Base-by-base conservation (phyloP, 306 rosid species). In the Vigna nakashimae region DNA sequence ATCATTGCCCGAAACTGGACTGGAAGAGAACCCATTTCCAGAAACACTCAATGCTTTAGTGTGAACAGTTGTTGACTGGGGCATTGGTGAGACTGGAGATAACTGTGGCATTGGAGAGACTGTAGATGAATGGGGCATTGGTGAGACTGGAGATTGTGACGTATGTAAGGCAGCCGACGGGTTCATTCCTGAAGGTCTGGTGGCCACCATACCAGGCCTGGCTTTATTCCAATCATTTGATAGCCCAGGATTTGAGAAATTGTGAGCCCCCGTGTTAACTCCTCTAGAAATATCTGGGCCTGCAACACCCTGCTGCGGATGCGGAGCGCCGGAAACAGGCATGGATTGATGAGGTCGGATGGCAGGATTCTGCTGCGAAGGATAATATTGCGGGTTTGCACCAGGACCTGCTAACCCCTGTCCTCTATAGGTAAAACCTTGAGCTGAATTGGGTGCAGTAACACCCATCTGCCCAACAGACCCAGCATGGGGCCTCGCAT, bases 1-100 rank as follows among this genome's bases (percentile, higher is more conserved):
- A 71, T 91, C 93, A 24, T 76, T 85, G 32, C 87, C 90, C 84
- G 82, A 81, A 78, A 50, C 82, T 30, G 88, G 67, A 76, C 59
- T 81, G 24, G 97, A 72, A 43, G 93, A 20, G 83, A 86, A 72
- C 34, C 98, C 98, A 84, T 95, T 95, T 75, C 97, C 98, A 76
- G 98, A 83, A 79, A 81, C 87, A 82, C 77, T 50, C 65, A 73
- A 73, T 52, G 91, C 64, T 84, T 69, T 94, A 57, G 81, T 17
- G 86, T 76, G 86, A 64, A 65, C 73, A 78, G 79, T 73, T 58
- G 89, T 65, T 34, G 91, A 78, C 84, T 82, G 92, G 72, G 90
- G 79, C 82, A 85, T 50, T 9, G 59, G 36, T 57, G 93, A 81
- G 73, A 86, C 82, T 10, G 84, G 85, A 80, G 87, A 69, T 51